These are phyloP conservation scores for Chamaecyparis obtusa DNA, from an alignment of 75 land plant genomes.

Conservation along the genomic window DNA sequence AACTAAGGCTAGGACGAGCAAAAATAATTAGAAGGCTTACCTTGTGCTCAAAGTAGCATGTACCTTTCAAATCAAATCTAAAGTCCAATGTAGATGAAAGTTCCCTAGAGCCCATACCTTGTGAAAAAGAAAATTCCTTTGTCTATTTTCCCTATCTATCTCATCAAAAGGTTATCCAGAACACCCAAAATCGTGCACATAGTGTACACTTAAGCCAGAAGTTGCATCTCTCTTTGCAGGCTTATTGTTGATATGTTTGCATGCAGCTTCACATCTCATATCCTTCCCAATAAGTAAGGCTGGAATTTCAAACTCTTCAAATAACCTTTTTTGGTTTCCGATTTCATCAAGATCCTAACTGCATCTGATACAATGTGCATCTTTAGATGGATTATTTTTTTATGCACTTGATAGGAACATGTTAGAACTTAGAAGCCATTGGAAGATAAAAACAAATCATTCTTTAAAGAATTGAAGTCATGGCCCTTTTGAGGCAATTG, in stretches of 20 bases:
- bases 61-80: background rate
- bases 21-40: too few relatives aligned
- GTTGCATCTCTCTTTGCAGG: background rate
- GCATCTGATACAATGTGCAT: background rate
- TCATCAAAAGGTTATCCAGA: background rate
- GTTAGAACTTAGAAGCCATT: background rate
- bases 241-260: background rate
- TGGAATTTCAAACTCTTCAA: background rate
- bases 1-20: background rate
- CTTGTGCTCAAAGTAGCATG: background rate
- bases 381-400: background rate
- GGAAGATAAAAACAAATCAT: background rate
- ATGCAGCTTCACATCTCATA: background rate
- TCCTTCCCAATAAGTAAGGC: background rate
- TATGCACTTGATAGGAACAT: background rate
- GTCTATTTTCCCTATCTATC: background rate
- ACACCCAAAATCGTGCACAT: background rate
- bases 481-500: constrained; percentile 28
- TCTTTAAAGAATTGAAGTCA: constrained; percentile 10
- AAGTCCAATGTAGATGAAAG: background rate
- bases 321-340: background rate
- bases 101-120: background rate
- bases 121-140: background rate
- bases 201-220: background rate
- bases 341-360: background rate